Evolutionary conservation across 805 yeast species (phyloP), one percentile per base, ranked within the genome.

Genomic region (Diddensiella transvaalensis): DNA sequence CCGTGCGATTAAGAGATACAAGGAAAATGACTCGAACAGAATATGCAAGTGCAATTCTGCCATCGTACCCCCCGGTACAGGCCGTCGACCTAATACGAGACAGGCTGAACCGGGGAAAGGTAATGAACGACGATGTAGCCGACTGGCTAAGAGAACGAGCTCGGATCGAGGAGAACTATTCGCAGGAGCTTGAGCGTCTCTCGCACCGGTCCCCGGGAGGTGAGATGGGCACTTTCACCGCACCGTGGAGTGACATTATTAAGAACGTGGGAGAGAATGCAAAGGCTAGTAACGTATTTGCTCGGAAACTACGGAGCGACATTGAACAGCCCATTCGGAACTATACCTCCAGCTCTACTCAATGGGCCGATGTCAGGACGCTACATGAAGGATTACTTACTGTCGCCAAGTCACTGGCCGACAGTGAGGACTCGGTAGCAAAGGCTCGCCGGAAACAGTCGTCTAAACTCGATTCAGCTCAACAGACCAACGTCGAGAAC

Each of bases 31-130:
- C 17, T 13, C 38, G 38, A 35, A 35, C 49, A 29, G 53, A 54
- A 40, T 75, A 74, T 58, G 65, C 75, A 30, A 64, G 63, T 32
- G 66, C 73, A 18, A 68, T 74, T 23, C 57, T 72, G 60, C 69
- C 72, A 23, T 59, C 73, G 18, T 73, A 78, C 55, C 61, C 73
- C 33, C 87, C 88, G 11, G 68, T 70, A 22, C 82, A 77, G 56
- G 81, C 86, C 18, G 74, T 80, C 52, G 85, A 79, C 57, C 71
- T 78, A 26, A 70, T 84, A 23, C 69, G 80, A 44, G 73, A 81
- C 45, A 75, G 89, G 52, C 69, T 79, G 35, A 67, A 74, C 29
- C 78, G 76, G 55, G 79, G 82, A 40, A 75, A 76, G 57, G 59
- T 72, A 40, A 67, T 81, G 43, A 83, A 83, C 58, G 77, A 76